Evolutionary conservation across 768 basidiomycete genomes (phyloP).

Genomic region (Auricularia heimuer): DNA sequence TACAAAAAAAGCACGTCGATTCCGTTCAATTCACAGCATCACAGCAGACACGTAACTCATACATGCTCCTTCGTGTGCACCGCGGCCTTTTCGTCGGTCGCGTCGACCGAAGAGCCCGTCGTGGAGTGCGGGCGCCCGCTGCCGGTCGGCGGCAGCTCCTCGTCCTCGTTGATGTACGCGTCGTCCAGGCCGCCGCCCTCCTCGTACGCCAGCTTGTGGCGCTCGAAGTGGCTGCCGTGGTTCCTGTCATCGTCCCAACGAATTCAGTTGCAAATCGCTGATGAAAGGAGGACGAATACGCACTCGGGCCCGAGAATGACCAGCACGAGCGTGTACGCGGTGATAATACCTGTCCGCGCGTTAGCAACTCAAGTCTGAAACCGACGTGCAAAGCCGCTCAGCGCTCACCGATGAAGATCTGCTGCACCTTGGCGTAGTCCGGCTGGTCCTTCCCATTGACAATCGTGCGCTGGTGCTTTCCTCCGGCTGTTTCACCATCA

Average conservation of each 20-base stretch:
- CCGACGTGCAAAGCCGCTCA: too few relatives aligned
- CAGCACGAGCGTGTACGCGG: conserved; percentile 66
- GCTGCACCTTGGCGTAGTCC: conserved; percentile 67
- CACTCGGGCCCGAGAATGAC: conserved; percentile 73
- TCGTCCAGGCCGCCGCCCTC: conserved; percentile 53
- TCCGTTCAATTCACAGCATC: neutral
- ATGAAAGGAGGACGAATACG: conserved; percentile 19
- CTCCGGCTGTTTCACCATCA: neutral
- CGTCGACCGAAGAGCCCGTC: neutral
- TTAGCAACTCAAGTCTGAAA: too few relatives aligned
- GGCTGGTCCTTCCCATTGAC: conserved; percentile 30
- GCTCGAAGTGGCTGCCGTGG: conserved; percentile 76
- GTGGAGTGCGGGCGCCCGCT: neutral
- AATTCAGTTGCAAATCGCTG: neutral
- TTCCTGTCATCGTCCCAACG: conserved; percentile 31
- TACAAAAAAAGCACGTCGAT: neutral
- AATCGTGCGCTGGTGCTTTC: neutral
- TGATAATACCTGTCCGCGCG: conserved; percentile 38
- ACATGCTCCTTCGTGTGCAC: neutral
- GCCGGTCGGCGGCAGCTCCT: neutral
- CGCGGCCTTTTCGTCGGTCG: neutral
- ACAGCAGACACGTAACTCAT: neutral
- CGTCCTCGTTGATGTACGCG: conserved; percentile 22
- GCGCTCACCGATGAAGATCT: conserved; percentile 58
- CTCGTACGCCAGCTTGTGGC: conserved; percentile 69